Conservation (phyloP, 352 stramenopile species). For the Pythium diclinum region DNA sequence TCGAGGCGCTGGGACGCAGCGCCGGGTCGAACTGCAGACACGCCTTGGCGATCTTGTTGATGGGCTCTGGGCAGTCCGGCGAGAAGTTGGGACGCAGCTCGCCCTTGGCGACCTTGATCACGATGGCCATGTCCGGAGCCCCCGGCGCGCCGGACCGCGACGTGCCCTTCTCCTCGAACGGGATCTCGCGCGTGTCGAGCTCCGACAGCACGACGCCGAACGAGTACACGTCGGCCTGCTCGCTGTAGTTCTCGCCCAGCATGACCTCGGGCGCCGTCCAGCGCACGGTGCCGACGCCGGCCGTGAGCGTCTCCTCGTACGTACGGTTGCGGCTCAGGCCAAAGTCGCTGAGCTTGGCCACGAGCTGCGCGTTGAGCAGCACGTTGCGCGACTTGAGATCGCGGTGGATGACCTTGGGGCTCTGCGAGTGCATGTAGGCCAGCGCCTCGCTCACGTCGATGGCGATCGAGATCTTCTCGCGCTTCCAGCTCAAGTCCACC, state of each 20-base stretch:
- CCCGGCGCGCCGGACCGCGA: slow-evolving; percentile 30
- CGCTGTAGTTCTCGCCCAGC: slow-evolving; percentile 85
- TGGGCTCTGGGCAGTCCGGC: slow-evolving; percentile 32
- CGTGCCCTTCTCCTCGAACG: slow-evolving; percentile 82
- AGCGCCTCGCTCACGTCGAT: slow-evolving; percentile 80
- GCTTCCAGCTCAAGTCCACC: slow-evolving; percentile 77
- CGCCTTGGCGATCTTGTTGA: slow-evolving; percentile 65
- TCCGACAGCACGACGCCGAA: slow-evolving; percentile 86
- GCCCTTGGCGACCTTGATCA: slow-evolving; percentile 76
- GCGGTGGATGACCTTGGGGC: slow-evolving; percentile 74
- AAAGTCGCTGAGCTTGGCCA: slow-evolving; percentile 86
- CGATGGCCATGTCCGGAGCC: slow-evolving; percentile 77
- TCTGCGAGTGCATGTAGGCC: slow-evolving; percentile 82
- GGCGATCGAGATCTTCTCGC: slow-evolving; percentile 83
- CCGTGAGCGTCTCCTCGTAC: slow-evolving; percentile 84
- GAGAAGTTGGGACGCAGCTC: slow-evolving; percentile 77
- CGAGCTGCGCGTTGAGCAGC: slow-evolving; percentile 67
- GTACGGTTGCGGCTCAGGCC: slow-evolving; percentile 77
- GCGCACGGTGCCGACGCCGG: slow-evolving; percentile 77
- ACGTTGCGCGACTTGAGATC: slow-evolving; percentile 40
- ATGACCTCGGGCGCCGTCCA: slow-evolving; percentile 88
- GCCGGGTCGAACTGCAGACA: slow-evolving; percentile 85
- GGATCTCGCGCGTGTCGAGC: slow-evolving; percentile 84
- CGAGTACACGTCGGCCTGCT: slow-evolving; percentile 87
- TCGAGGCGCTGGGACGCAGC: slow-evolving; percentile 64